phyloP scores from a whole-genome alignment of 768 basidiomycete species.

The Cyclocybe aegerita region DNA sequence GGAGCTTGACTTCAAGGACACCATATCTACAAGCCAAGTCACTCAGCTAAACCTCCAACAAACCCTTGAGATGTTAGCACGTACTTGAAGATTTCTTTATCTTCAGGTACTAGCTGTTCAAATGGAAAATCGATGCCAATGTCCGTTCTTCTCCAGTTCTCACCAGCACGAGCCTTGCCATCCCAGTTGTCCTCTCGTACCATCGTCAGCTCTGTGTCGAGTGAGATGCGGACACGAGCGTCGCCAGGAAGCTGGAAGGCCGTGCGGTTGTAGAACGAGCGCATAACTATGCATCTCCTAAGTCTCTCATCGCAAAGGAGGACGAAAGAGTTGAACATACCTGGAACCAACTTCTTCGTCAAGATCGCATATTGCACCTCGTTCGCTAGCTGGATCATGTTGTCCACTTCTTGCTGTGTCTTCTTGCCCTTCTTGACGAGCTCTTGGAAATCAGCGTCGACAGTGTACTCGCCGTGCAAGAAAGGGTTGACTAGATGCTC shows the following conservation, averaged over 20 bases:
- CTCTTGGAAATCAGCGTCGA: slow-evolving; percentile 90
- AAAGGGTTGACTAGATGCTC: slow-evolving; percentile 93
- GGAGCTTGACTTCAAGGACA: slow-evolving; percentile 94
- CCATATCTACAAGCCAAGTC: slow-evolving; percentile 57
- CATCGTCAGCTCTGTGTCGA: slow-evolving; percentile 95
- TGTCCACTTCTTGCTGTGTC: slow-evolving; percentile 85
- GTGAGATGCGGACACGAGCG: slow-evolving; percentile 96
- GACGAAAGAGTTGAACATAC: slow-evolving; percentile 32
- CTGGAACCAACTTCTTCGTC: slow-evolving; percentile 78
- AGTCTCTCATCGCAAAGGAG: neutral
- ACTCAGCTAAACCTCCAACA: neutral
- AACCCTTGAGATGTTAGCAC: slow-evolving; percentile 13
- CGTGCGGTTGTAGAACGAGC: slow-evolving; percentile 98
- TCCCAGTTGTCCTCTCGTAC: slow-evolving; percentile 98
- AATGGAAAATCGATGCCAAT: slow-evolving; percentile 94
- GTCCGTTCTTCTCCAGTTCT: slow-evolving; percentile 95
- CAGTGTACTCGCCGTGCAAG: slow-evolving; percentile 84
- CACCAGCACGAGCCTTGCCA: slow-evolving; percentile 65
- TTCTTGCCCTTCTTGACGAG: slow-evolving; percentile 91
- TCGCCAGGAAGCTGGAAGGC: slow-evolving; percentile 99
- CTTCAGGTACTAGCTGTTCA: slow-evolving; percentile 65
- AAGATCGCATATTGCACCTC: slow-evolving; percentile 93
- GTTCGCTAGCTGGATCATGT: slow-evolving; percentile 94
- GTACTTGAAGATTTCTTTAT: slow-evolving; percentile 91
- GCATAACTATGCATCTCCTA: slow-evolving; percentile 61